A percentile compares a stretch with the other conserved stretches of the same genome.
Conservation (phyloP, 495 filamentous ascomycete genomes). For the Coniosporium apollinis region DNA sequence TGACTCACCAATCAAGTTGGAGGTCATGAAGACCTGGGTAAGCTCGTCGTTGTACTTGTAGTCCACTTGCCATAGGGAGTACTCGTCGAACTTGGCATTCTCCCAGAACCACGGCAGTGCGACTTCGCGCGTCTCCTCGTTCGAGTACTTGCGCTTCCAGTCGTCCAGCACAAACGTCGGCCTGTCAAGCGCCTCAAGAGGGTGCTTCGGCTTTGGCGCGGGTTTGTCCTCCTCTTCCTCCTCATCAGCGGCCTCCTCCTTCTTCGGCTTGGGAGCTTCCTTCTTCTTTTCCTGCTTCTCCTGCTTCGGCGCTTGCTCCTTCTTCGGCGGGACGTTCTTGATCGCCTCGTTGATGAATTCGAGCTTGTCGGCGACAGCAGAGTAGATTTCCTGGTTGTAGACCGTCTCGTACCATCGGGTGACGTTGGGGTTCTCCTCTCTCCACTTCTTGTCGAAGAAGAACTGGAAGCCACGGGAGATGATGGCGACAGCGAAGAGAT, state of each 20-base stretch:
- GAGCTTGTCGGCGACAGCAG: conserved; percentile 54
- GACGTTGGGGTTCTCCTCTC: conserved; percentile 61
- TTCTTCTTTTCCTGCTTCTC: conserved; percentile 44
- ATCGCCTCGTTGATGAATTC: conserved; percentile 68
- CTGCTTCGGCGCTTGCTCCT: conserved; percentile 45
- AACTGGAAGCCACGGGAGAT: conserved; percentile 71
- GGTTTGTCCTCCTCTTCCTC: conserved; percentile 54
- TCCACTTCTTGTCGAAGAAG: conserved; percentile 80
- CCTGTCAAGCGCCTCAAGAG: conserved; percentile 69
- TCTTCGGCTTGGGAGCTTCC: conserved; percentile 33
- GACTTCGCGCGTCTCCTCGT: conserved; percentile 66
- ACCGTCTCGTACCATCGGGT: conserved; percentile 91
- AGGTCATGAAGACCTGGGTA: conserved; percentile 92
- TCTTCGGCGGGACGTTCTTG: conserved; percentile 85
- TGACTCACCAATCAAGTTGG: conserved; percentile 66
- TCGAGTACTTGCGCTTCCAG: conserved; percentile 98
- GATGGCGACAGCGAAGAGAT: conserved; percentile 66
- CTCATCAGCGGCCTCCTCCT: conserved; percentile 38
- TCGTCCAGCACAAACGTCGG: conserved; percentile 77
- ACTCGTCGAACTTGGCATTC: conserved; percentile 79
- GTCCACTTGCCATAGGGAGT: conserved; percentile 77
- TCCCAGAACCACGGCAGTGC: conserved; percentile 98
- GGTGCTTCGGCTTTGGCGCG: conserved; percentile 89
- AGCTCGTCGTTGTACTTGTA: conserved; percentile 99
- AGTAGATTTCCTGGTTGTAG: conserved; percentile 79